Evolutionary conservation across 2,329 filamentous ascomycete genomes (phyloP).

Genomic region (Hypoxylon sp.): DNA sequence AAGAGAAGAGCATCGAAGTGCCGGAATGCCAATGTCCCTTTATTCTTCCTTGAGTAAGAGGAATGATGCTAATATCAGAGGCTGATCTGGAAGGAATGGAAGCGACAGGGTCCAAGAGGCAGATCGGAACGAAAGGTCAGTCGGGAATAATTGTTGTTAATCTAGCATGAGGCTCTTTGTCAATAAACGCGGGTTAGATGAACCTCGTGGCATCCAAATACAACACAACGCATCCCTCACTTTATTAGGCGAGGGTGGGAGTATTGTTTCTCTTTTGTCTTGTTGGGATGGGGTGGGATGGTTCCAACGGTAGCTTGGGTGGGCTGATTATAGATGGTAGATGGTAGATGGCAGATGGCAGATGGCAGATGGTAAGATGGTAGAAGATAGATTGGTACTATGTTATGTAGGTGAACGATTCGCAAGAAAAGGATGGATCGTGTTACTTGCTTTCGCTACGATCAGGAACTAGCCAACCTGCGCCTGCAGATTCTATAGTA

Average conservation of each 20-base stretch:
- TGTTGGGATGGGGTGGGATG: conserved; percentile 21
- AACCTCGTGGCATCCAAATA: conserved; percentile 44
- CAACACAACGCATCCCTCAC: conserved; percentile 32
- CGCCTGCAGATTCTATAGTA: conserved; percentile 20
- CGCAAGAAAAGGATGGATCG: conserved; percentile 32
- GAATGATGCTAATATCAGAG: conserved; percentile 39
- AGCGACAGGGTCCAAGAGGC: conserved; percentile 25
- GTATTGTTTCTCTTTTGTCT: conserved; percentile 17
- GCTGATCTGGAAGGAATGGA: conserved; percentile 32
- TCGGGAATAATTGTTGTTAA: conserved; percentile 41
- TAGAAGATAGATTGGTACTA: background rate
- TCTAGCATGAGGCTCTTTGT: conserved; percentile 46
- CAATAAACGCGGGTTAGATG: conserved; percentile 37
- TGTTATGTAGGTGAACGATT: conserved; percentile 17
- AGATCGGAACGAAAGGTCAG: conserved; percentile 34
- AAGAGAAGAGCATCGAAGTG: conserved; percentile 35
- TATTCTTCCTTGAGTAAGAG: conserved; percentile 5
- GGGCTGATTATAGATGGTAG: conserved; percentile 22
- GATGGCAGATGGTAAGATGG: background rate
- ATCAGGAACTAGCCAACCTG: conserved; percentile 11
- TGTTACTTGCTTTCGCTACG: conserved; percentile 15
- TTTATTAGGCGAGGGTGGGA: conserved; percentile 38
- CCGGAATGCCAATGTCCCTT: conserved; percentile 23
- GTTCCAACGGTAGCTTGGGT: conserved; percentile 28
- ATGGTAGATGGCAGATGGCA: conserved; percentile 36